phyloP scores from a whole-genome alignment of 805 yeast genomes.

The Ogataea thermomethanolica region DNA sequence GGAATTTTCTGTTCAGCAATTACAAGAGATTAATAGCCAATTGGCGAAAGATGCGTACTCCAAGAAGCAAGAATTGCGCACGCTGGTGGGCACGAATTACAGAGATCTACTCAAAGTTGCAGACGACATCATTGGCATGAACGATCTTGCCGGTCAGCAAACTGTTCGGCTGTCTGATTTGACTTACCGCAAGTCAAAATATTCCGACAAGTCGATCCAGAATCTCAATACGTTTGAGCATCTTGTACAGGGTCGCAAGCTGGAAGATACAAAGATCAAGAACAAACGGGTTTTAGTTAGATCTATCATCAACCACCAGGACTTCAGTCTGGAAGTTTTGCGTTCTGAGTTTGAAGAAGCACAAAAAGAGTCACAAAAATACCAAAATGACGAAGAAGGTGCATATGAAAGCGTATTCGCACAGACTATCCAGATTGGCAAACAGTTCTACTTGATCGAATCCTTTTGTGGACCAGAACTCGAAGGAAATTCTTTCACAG shows the following conservation, averaged over 20 bases:
- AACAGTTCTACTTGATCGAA: constrained; percentile 25
- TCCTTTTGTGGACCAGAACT: constrained; percentile 22
- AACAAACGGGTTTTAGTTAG: constrained; percentile 22
- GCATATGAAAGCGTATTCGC: constrained; percentile 15
- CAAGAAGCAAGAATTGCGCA: constrained; percentile 27
- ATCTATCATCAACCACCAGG: constrained; percentile 28
- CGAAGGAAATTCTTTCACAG: constrained; percentile 8
- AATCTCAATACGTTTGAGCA: constrained; percentile 24
- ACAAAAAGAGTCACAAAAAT: constrained; percentile 3
- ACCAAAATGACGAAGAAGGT: constrained; percentile 6
- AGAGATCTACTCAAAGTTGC: constrained; percentile 36
- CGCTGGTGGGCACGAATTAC: constrained; percentile 34
- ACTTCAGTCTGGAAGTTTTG: constrained; percentile 18
- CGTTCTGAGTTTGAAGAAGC: constrained; percentile 9
- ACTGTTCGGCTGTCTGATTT: constrained; percentile 28
- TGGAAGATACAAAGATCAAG: constrained; percentile 9
- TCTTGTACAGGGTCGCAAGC: constrained; percentile 2
- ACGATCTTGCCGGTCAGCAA: constrained; percentile 24
- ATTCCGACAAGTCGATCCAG: constrained; percentile 20
- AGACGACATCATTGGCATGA: constrained; percentile 36
- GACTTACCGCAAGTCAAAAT: constrained; percentile 29
- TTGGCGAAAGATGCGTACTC: constrained; percentile 21
- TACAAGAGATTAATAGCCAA: constrained; percentile 23
- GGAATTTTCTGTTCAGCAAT: constrained; percentile 29
- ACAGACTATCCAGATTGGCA: constrained; percentile 23